Evolutionary conservation across 169 alveolate genomes (phyloP).

Genomic region (Eimeria brunetti): DNA sequence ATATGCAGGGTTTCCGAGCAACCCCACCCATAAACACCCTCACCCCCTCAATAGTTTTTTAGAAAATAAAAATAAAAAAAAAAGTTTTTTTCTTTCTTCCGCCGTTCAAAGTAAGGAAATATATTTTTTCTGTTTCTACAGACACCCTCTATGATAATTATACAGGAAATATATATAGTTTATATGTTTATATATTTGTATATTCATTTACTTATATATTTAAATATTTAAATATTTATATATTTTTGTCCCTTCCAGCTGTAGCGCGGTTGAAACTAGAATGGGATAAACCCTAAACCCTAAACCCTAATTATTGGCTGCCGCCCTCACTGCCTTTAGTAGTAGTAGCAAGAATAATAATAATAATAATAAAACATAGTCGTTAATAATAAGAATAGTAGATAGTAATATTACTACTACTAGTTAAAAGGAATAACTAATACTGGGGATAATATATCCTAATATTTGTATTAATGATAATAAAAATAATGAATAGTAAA

Average conservation of each 20-base stretch:
- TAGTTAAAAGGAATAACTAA: neutral
- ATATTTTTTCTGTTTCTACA: neutral
- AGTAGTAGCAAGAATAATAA: too few relatives aligned
- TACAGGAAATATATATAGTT: neutral
- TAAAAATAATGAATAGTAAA: too few relatives aligned
- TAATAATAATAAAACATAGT: neutral
- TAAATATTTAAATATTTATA: too few relatives aligned
- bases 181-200: neutral
- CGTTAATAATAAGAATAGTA: neutral
- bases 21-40: too few relatives aligned
- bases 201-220: neutral
- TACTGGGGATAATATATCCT: neutral
- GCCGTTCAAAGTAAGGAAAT: neutral
- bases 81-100: neutral
- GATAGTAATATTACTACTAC: neutral
- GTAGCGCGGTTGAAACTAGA: neutral
- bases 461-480: neutral
- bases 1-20: too few relatives aligned
- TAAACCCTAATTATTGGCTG: neutral
- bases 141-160: neutral
- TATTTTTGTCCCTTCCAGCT: neutral
- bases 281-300: slow-evolving; percentile 5
- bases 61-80: too few relatives aligned
- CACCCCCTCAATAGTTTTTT: too few relatives aligned
- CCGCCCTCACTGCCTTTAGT: too few relatives aligned